Evolutionary conservation across 148 eudicot genomes (phyloP).

Genomic region (Tetragonia tetragonoides): DNA sequence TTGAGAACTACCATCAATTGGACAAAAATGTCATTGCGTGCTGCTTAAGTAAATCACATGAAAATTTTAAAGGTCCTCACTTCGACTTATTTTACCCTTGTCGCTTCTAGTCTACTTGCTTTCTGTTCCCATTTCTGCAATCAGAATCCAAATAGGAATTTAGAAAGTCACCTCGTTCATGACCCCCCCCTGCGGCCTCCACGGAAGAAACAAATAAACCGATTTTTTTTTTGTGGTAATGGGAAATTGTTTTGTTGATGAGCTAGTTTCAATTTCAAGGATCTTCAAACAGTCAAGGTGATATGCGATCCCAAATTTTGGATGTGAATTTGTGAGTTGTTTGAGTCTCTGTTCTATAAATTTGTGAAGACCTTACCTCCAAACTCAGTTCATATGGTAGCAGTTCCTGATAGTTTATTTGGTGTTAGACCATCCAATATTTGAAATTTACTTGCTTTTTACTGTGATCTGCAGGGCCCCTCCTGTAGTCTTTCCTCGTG

Average conservation of each 20-base stretch:
- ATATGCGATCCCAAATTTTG: neutral
- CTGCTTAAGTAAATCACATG: no score
- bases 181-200: no score
- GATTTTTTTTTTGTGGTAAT: neutral
- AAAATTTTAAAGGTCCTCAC: no score
- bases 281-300: neutral
- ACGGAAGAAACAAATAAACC: no score
- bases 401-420: neutral
- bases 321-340: neutral
- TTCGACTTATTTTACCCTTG: no score
- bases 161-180: no score
- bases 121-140: no score
- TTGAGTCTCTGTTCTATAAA: neutral
- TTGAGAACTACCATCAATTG: no score
- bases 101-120: no score
- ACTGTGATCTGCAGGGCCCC: constrained; percentile 60
- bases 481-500: constrained; percentile 75
- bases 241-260: neutral
- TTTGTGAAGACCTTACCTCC: no score
- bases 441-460: constrained; percentile 5
- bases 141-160: no score
- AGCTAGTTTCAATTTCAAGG: neutral
- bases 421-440: neutral
- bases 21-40: no score
- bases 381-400: neutral